phyloP scores from a whole-genome alignment of 1,284 basidiomycete species.

The Neolentinus lepideus region DNA sequence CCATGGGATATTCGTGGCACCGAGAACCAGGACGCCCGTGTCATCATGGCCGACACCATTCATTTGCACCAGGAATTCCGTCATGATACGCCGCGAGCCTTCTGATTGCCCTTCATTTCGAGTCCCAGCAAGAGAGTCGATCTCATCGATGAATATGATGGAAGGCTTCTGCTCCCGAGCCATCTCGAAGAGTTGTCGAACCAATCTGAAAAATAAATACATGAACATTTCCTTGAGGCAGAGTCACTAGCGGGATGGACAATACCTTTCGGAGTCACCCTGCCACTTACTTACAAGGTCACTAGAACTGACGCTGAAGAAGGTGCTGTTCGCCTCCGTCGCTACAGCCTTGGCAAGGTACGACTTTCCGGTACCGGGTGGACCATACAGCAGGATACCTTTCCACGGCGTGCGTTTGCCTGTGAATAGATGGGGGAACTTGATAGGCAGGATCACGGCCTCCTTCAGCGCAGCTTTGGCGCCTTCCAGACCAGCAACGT shows the following conservation, averaged over 20 bases:
- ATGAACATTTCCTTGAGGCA: constrained; percentile 3
- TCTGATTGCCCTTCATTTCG: constrained; percentile 96
- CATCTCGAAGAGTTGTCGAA: constrained; percentile 95
- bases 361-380: constrained; percentile 92
- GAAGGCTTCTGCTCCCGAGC: constrained; percentile 94
- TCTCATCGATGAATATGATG: constrained; percentile 99
- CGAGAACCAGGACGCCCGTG: constrained; percentile 95
- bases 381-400: constrained; percentile 94
- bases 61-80: constrained; percentile 97
- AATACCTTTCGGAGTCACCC: constrained; percentile 90
- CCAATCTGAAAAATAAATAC: constrained; percentile 50
- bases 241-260: constrained; percentile 1
- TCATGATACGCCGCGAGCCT: constrained; percentile 95
- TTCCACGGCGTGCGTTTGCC: constrained; percentile 97
- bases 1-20: constrained; percentile 98
- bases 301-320: constrained; percentile 94
- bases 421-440: constrained; percentile 97
- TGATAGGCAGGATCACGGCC: constrained; percentile 97
- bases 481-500: constrained; percentile 91
- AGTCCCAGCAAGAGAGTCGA: constrained; percentile 93
- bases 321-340: constrained; percentile 97
- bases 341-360: constrained; percentile 98
- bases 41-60: constrained; percentile 98
- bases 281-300: constrained; percentile 99
- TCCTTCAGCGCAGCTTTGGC: constrained; percentile 97